Conservation (phyloP, 768 basidiomycete species). For the Hygrocybe coccinea region DNA sequence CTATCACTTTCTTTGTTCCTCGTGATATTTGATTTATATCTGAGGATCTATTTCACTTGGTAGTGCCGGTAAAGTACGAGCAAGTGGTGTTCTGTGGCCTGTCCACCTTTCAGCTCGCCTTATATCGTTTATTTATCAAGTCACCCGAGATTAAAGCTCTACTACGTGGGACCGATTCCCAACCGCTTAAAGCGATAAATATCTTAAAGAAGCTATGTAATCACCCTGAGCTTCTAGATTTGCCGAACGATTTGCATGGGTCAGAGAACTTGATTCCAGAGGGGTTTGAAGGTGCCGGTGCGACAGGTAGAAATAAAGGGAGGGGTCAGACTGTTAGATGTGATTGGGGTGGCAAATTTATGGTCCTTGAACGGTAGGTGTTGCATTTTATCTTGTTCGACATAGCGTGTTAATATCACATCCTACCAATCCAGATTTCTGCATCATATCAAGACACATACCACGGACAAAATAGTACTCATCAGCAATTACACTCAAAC, state of each 20-base stretch:
- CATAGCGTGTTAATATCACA: background rate
- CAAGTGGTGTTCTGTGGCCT: conserved; percentile 92
- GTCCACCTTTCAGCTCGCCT: conserved; percentile 74
- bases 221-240: conserved; percentile 83
- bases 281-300: conserved; percentile 63
- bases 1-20: background rate
- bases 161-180: conserved; percentile 80
- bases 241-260: conserved; percentile 80
- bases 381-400: background rate
- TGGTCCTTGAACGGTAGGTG: conserved; percentile 82
- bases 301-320: conserved; percentile 38
- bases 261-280: conserved; percentile 78
- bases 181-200: conserved; percentile 95
- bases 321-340: conserved; percentile 56
- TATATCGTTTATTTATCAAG: conserved; percentile 87
- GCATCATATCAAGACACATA: conserved; percentile 73
- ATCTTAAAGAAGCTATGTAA: conserved; percentile 94
- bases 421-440: conserved; percentile 55
- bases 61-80: conserved; percentile 98
- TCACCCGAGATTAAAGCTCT: conserved; percentile 90
- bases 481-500: conserved; percentile 98
- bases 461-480: conserved; percentile 91
- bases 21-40: background rate
- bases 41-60: background rate
- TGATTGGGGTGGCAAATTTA: conserved; percentile 88